phyloP scores from a whole-genome alignment of 306 rosid genomes.

The Albizia julibrissin region DNA sequence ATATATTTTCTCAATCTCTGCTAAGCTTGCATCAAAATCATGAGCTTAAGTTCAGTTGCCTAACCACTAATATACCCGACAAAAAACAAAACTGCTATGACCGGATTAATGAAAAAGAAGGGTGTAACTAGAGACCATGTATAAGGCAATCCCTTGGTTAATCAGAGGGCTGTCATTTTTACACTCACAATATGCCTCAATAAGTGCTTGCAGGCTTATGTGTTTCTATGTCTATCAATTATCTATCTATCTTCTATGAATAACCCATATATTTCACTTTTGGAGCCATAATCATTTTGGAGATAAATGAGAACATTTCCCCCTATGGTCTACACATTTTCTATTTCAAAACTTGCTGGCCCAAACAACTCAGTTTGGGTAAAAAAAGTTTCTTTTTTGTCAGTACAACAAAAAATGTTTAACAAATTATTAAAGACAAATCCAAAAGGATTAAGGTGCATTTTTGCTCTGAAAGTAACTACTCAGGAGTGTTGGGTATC shows the following conservation, averaged over 20 bases:
- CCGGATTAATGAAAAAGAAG: constrained; percentile 52
- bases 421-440: neutral
- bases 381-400: too few species aligned
- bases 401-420: neutral
- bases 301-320: neutral
- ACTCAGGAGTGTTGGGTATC: too few species aligned
- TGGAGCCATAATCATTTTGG: neutral
- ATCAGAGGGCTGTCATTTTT: constrained; percentile 22
- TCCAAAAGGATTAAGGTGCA: too few species aligned
- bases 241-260: constrained; percentile 14
- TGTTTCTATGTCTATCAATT: constrained; percentile 6
- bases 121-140: constrained; percentile 50
- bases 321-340: neutral
- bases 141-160: constrained; percentile 27
- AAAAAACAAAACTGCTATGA: constrained; percentile 47
- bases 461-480: too few species aligned
- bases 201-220: constrained; percentile 13
- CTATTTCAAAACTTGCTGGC: neutral
- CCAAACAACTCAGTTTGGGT: too few species aligned
- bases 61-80: constrained; percentile 36
- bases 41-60: constrained; percentile 69
- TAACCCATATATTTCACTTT: neutral
- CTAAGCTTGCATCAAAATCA: constrained; percentile 95
- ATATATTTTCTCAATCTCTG: constrained; percentile 84
- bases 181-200: constrained; percentile 23